A percentile compares a stretch with the other conserved stretches of the same genome.
Conservation (phyloP, 495 filamentous ascomycete genomes). For the Diplogelasinospora grovesii region DNA sequence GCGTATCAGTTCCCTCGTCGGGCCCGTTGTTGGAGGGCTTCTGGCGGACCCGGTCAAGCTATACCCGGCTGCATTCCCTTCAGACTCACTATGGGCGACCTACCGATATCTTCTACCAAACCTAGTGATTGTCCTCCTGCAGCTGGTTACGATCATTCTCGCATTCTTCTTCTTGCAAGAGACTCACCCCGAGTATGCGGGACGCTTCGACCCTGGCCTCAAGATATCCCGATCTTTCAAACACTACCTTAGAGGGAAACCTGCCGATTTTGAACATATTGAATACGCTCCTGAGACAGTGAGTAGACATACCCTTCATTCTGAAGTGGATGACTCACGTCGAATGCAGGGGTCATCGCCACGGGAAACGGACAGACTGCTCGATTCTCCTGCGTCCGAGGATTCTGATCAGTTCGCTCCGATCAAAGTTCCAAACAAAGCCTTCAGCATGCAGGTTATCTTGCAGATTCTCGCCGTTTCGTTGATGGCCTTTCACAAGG, state of each 20-base stretch:
- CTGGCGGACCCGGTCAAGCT: conserved; percentile 3
- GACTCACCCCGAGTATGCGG: not conserved
- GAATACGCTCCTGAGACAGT: no score
- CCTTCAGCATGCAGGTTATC: conserved; percentile 2
- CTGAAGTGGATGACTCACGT: no score
- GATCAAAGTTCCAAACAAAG: not conserved
- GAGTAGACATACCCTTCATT: no score
- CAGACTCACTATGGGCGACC: conserved; percentile 1
- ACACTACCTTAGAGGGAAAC: no score
- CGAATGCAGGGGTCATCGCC: no score
- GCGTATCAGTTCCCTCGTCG: conserved; percentile 6
- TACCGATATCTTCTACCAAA: conserved; percentile 6
- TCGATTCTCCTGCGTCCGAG: no score
- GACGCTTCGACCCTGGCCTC: not conserved
- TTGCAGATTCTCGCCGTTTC: conserved; percentile 9
- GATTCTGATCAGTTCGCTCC: no score
- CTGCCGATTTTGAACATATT: no score
- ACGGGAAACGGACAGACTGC: no score
- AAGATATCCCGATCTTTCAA: no score
- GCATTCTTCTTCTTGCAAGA: not conserved
- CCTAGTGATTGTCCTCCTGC: conserved; percentile 2
- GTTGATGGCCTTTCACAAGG: conserved; percentile 10
- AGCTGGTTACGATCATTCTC: conserved; percentile 3
- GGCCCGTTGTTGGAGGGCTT: conserved; percentile 9
- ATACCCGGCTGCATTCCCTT: conserved; percentile 5